A percentile compares a stretch with the other conserved stretches of the same genome.
These are phyloP conservation scores for Rheum nobile DNA, from an alignment of 148 eudicot species.

Conservation along the genomic window DNA sequence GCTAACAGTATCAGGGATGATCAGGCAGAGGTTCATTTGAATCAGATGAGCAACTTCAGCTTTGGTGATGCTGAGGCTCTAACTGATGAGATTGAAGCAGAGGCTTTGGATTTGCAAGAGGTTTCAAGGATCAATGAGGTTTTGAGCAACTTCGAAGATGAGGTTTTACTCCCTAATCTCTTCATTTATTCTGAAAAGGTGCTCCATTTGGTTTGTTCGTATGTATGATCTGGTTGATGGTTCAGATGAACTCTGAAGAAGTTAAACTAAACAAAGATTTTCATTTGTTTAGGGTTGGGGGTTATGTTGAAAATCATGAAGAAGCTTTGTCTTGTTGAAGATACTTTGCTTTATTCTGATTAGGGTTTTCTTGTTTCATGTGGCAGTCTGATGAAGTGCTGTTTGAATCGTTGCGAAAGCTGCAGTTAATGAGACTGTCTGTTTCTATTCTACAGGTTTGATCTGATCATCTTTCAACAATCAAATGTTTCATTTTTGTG, in stretches of 20 bases:
- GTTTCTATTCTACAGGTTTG: conserved; percentile 70
- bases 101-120: conserved; percentile 43
- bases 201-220: background rate
- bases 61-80: conserved; percentile 86
- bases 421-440: conserved; percentile 64
- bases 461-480: conserved; percentile 3
- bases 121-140: conserved; percentile 73
- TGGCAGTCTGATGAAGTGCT: conserved; percentile 64
- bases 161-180: conserved; percentile 31
- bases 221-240: background rate
- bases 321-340: background rate
- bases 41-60: conserved; percentile 35
- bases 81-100: conserved; percentile 73
- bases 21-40: conserved; percentile 17
- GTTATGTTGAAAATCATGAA: background rate
- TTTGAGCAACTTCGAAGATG: conserved; percentile 46
- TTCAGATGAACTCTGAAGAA: background rate
- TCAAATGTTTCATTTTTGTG: background rate
- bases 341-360: conserved; percentile 1
- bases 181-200: background rate
- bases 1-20: conserved; percentile 25
- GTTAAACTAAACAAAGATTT: background rate
- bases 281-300: background rate
- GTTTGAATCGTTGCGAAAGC: conserved; percentile 66
- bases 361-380: background rate